Evolutionary conservation across 192 early-diverging fungal genomes (phyloP), one percentile per base, ranked within the genome.

Genomic region (Chytriomyces confervae): DNA sequence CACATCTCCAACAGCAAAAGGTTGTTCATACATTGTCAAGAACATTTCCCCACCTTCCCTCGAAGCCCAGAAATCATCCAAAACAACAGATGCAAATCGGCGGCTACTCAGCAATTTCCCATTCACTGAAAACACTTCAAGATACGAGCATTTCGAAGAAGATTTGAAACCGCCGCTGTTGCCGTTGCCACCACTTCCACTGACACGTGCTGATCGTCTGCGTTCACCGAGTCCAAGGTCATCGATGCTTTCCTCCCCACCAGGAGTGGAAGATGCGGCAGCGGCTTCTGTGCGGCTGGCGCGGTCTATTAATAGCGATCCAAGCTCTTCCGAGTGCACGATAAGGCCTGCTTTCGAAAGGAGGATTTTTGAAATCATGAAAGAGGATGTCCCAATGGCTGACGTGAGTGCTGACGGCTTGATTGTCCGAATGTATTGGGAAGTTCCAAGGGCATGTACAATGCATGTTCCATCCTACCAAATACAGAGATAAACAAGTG

Each of bases 391-490:
- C 45, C 43, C 77, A 72, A n/a, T 36, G 44, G 16, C 43, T 60
- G 23, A 51, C n/a, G 29, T 50, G 50, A 23, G 75, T 60, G 72
- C 62, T 44, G 71, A 18, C 9, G 85, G 85, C 23, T 66, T 48
- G 6, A 86, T 49, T 1, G 80, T 83, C 9, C 81, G 77, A 7
- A 86, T 29, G 63, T 86, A 86, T 57, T 77, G 63, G 5, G 76
- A 44, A 7, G 79, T 81, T 44, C 82, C 70, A 0, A 84, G 63
- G 6, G 81, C 80, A 61, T 86, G 85, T 11, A 86, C 62, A 27
- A 86, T 84, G 68, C 84, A 84, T 11, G 82, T 83, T 0, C 85
- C 85, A 50, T 86, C 85, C 81, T 83, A 51, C 20, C 9, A 47
- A 50, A n/a, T 11, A 0, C 70, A 44, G 43, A 11, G 11, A 45